These are phyloP conservation scores for Neurospora sp. DNA, from an alignment of 495 filamentous ascomycete genomes.

Conservation along the genomic window DNA sequence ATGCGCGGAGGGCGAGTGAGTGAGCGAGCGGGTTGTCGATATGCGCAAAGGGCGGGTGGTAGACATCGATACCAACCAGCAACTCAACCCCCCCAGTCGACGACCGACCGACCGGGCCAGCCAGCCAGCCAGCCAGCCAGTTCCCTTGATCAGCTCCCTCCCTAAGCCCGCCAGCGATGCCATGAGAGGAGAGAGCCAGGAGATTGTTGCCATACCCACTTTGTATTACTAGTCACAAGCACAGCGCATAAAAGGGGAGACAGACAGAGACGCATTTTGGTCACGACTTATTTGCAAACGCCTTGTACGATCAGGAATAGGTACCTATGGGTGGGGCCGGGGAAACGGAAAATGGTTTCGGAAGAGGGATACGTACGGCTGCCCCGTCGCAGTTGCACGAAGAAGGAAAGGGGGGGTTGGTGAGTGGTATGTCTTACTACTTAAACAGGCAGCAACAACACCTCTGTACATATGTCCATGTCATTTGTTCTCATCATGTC, in stretches of 20 bases:
- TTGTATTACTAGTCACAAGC: background rate
- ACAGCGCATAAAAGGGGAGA: background rate
- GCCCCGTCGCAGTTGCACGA: too few relatives aligned
- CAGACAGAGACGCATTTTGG: background rate
- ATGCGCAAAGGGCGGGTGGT: background rate
- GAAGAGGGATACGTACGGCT: too few relatives aligned
- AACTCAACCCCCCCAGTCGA: background rate
- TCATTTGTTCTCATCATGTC: background rate
- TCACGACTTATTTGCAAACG: background rate
- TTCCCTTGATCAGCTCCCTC: background rate
- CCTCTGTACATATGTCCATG: background rate
- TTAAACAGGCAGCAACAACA: background rate
- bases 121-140: background rate
- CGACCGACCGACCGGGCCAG: background rate
- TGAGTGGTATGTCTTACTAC: background rate
- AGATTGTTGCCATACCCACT: background rate
- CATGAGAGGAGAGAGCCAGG: background rate
- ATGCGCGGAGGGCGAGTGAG: background rate
- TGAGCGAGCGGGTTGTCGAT: background rate
- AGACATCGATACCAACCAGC: background rate
- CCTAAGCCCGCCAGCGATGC: background rate
- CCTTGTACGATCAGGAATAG: background rate
- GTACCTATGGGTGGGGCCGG: background rate
- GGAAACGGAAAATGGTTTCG: background rate
- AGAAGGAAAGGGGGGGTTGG: background rate